Percentiles rank a stretch among this genome's conserved stretches.
Conservation (phyloP, 768 basidiomycete genomes). For the Exidia glandulosa region DNA sequence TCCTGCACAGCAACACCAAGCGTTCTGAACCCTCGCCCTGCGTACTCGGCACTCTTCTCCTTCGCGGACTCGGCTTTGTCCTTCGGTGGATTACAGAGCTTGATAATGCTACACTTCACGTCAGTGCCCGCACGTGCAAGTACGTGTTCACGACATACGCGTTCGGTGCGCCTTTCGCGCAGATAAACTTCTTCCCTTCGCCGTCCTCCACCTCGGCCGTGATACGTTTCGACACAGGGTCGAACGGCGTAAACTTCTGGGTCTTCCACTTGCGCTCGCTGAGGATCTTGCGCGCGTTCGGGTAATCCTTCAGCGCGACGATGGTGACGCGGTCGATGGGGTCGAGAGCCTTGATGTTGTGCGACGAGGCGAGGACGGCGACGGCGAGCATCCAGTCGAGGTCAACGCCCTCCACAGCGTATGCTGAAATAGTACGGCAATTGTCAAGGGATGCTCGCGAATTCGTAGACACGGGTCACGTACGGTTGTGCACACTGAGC, state of each 20-base stretch:
- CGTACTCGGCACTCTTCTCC: constrained; percentile 26
- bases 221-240: constrained; percentile 41
- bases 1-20: constrained; percentile 38
- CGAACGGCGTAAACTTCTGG: constrained; percentile 35
- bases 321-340: constrained; percentile 40
- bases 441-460: background rate
- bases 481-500: constrained; percentile 28
- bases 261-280: constrained; percentile 29
- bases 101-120: constrained; percentile 27
- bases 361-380: constrained; percentile 35
- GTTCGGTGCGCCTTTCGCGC: constrained; percentile 38
- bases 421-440: too few species aligned
- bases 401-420: constrained; percentile 6
- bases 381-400: constrained; percentile 25
- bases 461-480: background rate
- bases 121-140: background rate
- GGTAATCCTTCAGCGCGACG: constrained; percentile 33
- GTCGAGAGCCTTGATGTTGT: constrained; percentile 34
- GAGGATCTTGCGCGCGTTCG: constrained; percentile 32
- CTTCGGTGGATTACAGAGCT: constrained; percentile 24
- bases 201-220: constrained; percentile 34
- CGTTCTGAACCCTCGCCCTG: constrained; percentile 32
- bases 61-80: constrained; percentile 24
- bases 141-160: constrained; percentile 16
- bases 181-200: constrained; percentile 30